phyloP scores from a whole-genome alignment of 2,329 filamentous ascomycete species.

The Trichocomaceae sp. region DNA sequence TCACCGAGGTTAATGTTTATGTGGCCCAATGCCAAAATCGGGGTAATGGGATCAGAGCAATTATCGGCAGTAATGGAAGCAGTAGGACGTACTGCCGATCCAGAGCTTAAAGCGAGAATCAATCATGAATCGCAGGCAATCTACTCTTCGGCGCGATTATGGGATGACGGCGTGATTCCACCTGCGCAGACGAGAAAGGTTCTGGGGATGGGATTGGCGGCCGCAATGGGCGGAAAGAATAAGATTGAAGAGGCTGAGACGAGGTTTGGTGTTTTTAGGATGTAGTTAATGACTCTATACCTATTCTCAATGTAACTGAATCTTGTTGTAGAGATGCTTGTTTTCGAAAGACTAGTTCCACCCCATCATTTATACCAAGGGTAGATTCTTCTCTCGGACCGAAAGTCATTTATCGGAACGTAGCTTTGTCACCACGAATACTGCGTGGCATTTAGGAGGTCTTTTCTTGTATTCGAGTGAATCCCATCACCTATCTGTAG shows the following conservation, averaged over 20 bases:
- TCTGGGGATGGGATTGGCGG: slow-evolving; percentile 64
- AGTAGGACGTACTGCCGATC: slow-evolving; percentile 76
- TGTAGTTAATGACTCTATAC: slow-evolving; percentile 48
- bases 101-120: slow-evolving; percentile 73
- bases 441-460: no score
- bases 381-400: not conserved
- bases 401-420: not conserved
- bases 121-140: slow-evolving; percentile 83
- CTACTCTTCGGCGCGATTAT: slow-evolving; percentile 81
- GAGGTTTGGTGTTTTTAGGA: slow-evolving; percentile 75
- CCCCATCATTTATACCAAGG: not conserved
- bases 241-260: slow-evolving; percentile 49
- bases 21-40: slow-evolving; percentile 95
- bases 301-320: not conserved
- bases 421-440: not conserved
- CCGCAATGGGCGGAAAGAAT: slow-evolving; percentile 63
- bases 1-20: slow-evolving; percentile 87
- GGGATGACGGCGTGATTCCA: slow-evolving; percentile 81
- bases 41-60: slow-evolving; percentile 94
- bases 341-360: not conserved
- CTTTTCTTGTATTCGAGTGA: no score
- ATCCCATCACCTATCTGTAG: no score
- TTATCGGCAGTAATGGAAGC: slow-evolving; percentile 89
- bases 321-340: not conserved
- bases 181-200: slow-evolving; percentile 68